Conservation (phyloP, 805 yeast genomes). For the Saturnispora zaruensis region DNA sequence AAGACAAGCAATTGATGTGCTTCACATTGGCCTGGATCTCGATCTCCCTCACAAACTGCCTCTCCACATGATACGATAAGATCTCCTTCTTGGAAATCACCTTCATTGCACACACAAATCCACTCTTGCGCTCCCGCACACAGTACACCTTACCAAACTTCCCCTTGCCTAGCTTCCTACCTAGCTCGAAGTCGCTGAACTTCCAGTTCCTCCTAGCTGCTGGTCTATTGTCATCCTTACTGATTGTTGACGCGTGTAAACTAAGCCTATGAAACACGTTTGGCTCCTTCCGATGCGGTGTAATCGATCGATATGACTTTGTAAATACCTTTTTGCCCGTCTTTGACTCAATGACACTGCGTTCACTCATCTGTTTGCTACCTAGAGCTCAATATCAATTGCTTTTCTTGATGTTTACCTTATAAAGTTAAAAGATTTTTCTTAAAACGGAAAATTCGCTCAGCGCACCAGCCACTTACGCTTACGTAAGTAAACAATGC, state of each 20-base stretch:
- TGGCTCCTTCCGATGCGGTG: slow-evolving; percentile 1
- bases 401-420: not conserved
- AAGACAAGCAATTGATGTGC: slow-evolving; percentile 72
- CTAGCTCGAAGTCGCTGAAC: slow-evolving; percentile 67
- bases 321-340: not conserved
- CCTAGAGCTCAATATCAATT: not conserved
- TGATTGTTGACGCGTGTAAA: slow-evolving; percentile 5
- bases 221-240: not conserved
- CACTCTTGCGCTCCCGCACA: slow-evolving; percentile 65
- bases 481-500: too few species aligned
- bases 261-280: slow-evolving; percentile 13
- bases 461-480: not conserved
- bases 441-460: not conserved
- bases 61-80: slow-evolving; percentile 64
- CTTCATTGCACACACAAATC: slow-evolving; percentile 82
- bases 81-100: slow-evolving; percentile 83
- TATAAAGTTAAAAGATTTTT: not conserved
- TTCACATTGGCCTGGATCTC: slow-evolving; percentile 77
- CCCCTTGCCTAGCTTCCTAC: slow-evolving; percentile 84
- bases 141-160: slow-evolving; percentile 90
- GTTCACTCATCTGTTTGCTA: not conserved
- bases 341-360: not conserved
- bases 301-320: not conserved
- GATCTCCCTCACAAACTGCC: slow-evolving; percentile 82
- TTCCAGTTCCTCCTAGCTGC: slow-evolving; percentile 18